phyloP scores from a whole-genome alignment of 345 rosid genomes.

The Abelmoschus esculentus region DNA sequence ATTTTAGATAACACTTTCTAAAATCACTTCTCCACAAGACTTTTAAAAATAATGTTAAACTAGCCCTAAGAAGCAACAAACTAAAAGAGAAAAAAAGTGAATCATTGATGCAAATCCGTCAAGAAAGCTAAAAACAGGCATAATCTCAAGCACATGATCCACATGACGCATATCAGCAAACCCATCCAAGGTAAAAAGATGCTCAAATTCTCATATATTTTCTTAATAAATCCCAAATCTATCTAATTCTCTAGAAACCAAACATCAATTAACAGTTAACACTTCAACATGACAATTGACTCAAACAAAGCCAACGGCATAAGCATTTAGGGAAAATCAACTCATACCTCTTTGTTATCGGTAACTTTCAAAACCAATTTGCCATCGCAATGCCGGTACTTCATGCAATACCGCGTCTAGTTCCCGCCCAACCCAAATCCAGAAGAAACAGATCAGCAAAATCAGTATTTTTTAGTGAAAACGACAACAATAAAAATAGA shows the following conservation, averaged over 20 bases:
- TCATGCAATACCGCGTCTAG: constrained; percentile 82
- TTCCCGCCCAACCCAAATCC: constrained; percentile 14
- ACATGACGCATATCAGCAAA: not conserved
- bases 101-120: not conserved
- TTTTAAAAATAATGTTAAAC: too few species aligned
- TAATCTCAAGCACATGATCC: not conserved
- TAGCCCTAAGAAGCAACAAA: not conserved
- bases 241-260: not conserved
- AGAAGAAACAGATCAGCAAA: not conserved
- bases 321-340: not conserved
- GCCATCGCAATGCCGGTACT: constrained; percentile 91
- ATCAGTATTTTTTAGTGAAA: not conserved
- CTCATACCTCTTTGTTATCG: constrained; percentile 77
- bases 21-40: too few species aligned
- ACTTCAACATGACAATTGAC: not conserved
- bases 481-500: not conserved
- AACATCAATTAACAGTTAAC: not conserved
- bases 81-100: not conserved
- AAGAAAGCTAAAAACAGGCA: not conserved
- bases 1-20: too few species aligned
- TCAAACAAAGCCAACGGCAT: not conserved
- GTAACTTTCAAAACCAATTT: constrained; percentile 98
- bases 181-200: not conserved
- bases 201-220: not conserved
- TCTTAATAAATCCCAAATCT: not conserved